These are phyloP conservation scores for Gaertneriomyces semiglobifer DNA, from an alignment of 192 early-diverging fungal species.

Conservation along the genomic window DNA sequence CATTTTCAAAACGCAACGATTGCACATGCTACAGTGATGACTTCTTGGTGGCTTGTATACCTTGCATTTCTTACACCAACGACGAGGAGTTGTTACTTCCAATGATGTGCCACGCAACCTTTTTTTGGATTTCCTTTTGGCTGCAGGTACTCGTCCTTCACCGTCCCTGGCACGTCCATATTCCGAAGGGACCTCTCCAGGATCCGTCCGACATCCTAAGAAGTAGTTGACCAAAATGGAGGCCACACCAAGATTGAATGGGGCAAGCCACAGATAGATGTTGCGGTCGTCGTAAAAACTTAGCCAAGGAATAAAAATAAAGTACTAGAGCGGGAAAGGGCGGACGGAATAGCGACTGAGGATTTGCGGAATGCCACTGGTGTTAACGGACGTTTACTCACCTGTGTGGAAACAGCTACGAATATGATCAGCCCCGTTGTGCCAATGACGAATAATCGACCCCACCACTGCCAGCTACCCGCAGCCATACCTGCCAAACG, in stretches of 20 bases:
- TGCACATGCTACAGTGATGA: conserved; percentile 52
- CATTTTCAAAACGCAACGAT: conserved; percentile 53
- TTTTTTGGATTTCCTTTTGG: too few species aligned
- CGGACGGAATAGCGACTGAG: not conserved
- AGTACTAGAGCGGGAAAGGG: conserved; percentile 18
- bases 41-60: conserved; percentile 48
- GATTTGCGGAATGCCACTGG: not conserved
- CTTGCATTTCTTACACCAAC: conserved; percentile 49
- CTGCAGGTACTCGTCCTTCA: too few species aligned
- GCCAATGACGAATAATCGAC: conserved; percentile 22
- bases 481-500: too few species aligned
- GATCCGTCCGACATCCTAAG: conserved; percentile 68
- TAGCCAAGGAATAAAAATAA: conserved; percentile 49
- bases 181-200: conserved; percentile 69
- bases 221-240: conserved; percentile 87
- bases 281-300: conserved; percentile 19
- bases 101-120: too few species aligned
- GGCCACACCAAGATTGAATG: conserved; percentile 75
- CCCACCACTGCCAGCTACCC: not conserved
- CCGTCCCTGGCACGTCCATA: conserved; percentile 11
- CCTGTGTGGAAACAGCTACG: conserved; percentile 35
- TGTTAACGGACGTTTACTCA: not conserved
- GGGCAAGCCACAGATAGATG: conserved; percentile 47
- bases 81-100: conserved; percentile 4
- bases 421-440: conserved; percentile 30